These are phyloP conservation scores for Rhinocladiella mackenziei DNA, from an alignment of 2,329 filamentous ascomycete species.

Conservation along the genomic window DNA sequence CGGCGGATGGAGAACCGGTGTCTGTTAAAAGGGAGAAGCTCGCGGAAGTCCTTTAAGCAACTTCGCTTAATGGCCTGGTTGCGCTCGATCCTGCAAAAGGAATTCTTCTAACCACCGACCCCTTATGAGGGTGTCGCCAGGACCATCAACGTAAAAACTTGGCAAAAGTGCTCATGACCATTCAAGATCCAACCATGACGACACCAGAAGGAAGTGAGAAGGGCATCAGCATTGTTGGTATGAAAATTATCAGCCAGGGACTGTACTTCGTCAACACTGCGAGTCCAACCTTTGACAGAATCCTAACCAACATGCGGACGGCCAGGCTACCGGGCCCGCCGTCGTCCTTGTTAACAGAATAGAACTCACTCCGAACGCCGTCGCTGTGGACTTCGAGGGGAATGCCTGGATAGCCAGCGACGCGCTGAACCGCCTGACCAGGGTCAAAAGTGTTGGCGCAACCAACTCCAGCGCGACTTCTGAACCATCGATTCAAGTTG, in stretches of 20 bases:
- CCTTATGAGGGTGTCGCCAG: too few species aligned
- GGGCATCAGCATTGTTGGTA: too few species aligned
- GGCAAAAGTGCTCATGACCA: too few species aligned
- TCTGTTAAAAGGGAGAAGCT: slow-evolving; percentile 21
- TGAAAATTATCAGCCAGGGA: too few species aligned
- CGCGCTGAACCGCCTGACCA: neutral
- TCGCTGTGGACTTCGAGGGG: neutral
- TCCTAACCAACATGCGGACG: slow-evolving; percentile 14
- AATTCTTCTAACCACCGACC: too few species aligned
- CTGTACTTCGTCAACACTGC: too few species aligned
- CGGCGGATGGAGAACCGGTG: neutral
- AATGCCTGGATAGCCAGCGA: neutral
- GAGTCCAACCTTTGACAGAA: too few species aligned
- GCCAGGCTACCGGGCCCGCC: slow-evolving; percentile 9
- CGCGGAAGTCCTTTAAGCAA: slow-evolving; percentile 19
- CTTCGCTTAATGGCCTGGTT: slow-evolving; percentile 26
- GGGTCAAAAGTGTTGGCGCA: neutral
- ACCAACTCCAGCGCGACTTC: too few species aligned
- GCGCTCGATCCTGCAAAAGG: too few species aligned
- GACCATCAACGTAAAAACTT: too few species aligned
- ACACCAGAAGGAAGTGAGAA: too few species aligned
- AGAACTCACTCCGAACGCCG: neutral
- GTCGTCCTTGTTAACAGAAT: slow-evolving; percentile 5
- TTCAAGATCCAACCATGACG: too few species aligned
- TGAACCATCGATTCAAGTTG: neutral